phyloP scores from a whole-genome alignment of 768 basidiomycete species.

The Boletus reticulatus region DNA sequence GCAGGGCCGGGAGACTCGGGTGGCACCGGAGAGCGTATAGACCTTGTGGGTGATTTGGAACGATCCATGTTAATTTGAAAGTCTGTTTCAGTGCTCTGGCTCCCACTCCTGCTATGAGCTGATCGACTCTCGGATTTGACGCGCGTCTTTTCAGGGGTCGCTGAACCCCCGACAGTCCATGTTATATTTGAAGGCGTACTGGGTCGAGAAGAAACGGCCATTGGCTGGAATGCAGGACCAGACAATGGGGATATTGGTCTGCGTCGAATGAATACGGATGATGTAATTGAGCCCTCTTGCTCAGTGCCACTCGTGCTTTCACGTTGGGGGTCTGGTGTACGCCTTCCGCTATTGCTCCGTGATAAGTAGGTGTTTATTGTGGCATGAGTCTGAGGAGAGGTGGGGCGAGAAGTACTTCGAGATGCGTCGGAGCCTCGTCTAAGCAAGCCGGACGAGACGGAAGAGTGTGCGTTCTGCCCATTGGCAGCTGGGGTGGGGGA shows the following conservation, averaged over 20 bases:
- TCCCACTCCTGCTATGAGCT: slow-evolving; percentile 55
- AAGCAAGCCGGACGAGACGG: slow-evolving; percentile 37
- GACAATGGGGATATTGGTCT: slow-evolving; percentile 75
- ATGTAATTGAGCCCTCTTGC: slow-evolving; percentile 45
- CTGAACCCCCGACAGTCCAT: slow-evolving; percentile 51
- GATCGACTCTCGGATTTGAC: slow-evolving; percentile 28
- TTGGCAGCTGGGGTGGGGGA: slow-evolving; percentile 49
- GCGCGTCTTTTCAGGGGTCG: slow-evolving; percentile 32
- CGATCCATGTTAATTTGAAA: slow-evolving; percentile 28
- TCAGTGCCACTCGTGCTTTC: slow-evolving; percentile 35
- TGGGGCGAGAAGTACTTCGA: slow-evolving; percentile 45
- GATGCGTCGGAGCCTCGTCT: slow-evolving; percentile 60
- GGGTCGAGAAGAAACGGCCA: slow-evolving; percentile 51
- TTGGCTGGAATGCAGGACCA: slow-evolving; percentile 55
- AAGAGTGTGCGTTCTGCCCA: slow-evolving; percentile 35
- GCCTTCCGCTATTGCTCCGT: slow-evolving; percentile 61
- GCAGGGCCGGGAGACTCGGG: slow-evolving; percentile 59
- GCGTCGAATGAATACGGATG: slow-evolving; percentile 54
- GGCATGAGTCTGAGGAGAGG: slow-evolving; percentile 43
- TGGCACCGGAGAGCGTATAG: slow-evolving; percentile 53
- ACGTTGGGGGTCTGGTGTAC: slow-evolving; percentile 55
- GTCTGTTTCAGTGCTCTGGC: slow-evolving; percentile 45
- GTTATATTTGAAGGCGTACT: slow-evolving; percentile 72
- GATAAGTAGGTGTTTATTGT: slow-evolving; percentile 47
- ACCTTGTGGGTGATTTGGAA: slow-evolving; percentile 44